These are phyloP conservation scores for Opeltia flavorubescens DNA, from an alignment of 495 filamentous ascomycete genomes.

Conservation along the genomic window DNA sequence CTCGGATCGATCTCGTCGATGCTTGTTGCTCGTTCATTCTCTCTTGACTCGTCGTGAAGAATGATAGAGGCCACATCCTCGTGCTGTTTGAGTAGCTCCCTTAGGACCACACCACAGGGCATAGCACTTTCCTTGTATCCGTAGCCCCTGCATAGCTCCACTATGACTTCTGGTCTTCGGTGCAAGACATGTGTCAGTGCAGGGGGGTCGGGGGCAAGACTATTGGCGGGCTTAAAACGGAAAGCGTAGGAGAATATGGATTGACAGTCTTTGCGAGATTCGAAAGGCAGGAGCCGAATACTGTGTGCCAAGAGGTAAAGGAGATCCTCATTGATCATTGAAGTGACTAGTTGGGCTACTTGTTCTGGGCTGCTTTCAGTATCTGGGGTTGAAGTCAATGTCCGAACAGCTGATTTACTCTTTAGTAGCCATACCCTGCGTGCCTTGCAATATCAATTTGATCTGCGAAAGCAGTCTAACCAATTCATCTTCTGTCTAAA, in stretches of 20 bases:
- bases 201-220: slow-evolving; percentile 47
- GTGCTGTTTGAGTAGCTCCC: slow-evolving; percentile 74
- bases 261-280: slow-evolving; percentile 80
- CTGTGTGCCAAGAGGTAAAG: slow-evolving; percentile 65
- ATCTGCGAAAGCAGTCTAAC: slow-evolving; percentile 66
- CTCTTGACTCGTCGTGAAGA: slow-evolving; percentile 72
- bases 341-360: slow-evolving; percentile 62
- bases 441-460: slow-evolving; percentile 73
- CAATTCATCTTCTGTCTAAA: slow-evolving; percentile 57
- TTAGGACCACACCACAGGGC: slow-evolving; percentile 77
- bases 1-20: slow-evolving; percentile 49
- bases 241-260: slow-evolving; percentile 81
- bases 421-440: slow-evolving; percentile 43
- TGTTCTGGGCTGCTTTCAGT: slow-evolving; percentile 74
- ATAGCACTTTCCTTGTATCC: slow-evolving; percentile 82
- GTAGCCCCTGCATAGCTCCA: slow-evolving; percentile 83
- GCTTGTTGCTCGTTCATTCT: slow-evolving; percentile 36
- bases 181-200: slow-evolving; percentile 78
- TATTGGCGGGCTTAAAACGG: slow-evolving; percentile 55
- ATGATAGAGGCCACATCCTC: slow-evolving; percentile 80
- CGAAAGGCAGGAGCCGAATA: slow-evolving; percentile 79
- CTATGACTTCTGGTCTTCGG: slow-evolving; percentile 69
- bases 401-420: not conserved
- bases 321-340: slow-evolving; percentile 76
- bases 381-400: slow-evolving; percentile 37